Evolutionary conservation across 2,329 filamentous ascomycete species (phyloP).

Genomic region (Botrytis hyacinthi): DNA sequence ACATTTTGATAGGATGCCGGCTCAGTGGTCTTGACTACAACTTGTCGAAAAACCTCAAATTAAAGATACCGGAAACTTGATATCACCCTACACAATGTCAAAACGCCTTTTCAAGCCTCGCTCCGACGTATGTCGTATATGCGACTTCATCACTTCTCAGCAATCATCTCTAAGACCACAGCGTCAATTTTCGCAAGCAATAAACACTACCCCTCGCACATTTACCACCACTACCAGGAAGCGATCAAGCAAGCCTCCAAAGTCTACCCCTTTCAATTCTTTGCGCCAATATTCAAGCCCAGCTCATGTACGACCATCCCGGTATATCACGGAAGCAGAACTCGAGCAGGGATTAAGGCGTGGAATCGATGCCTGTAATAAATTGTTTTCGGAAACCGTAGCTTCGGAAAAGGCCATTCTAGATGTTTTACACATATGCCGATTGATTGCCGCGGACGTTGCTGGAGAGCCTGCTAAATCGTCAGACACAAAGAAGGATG

Average conservation of each 20-base stretch:
- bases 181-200: constrained; percentile 24
- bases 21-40: background rate
- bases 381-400: constrained; percentile 28
- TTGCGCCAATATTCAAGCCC: background rate
- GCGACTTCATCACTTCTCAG: constrained; percentile 40
- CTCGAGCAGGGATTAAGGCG: constrained; percentile 29
- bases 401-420: constrained; percentile 32
- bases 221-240: constrained; percentile 30
- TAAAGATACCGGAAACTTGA: constrained; percentile 18
- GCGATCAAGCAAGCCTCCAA: constrained; percentile 10
- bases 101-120: constrained; percentile 38
- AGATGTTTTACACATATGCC: constrained; percentile 28
- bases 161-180: constrained; percentile 21
- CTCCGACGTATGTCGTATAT: constrained; percentile 46
- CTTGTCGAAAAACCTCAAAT: constrained; percentile 18
- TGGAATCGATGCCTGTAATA: constrained; percentile 28
- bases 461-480: constrained; percentile 27
- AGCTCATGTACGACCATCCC: background rate
- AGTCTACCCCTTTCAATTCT: background rate
- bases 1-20: background rate
- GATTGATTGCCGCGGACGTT: constrained; percentile 31
- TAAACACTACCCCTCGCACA: constrained; percentile 23
- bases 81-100: constrained; percentile 41
- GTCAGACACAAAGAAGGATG: constrained; percentile 27
- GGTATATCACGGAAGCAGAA: constrained; percentile 25